These are phyloP conservation scores for Rhodotorula sp. DNA, from an alignment of 1,284 basidiomycete species.

Conservation along the genomic window DNA sequence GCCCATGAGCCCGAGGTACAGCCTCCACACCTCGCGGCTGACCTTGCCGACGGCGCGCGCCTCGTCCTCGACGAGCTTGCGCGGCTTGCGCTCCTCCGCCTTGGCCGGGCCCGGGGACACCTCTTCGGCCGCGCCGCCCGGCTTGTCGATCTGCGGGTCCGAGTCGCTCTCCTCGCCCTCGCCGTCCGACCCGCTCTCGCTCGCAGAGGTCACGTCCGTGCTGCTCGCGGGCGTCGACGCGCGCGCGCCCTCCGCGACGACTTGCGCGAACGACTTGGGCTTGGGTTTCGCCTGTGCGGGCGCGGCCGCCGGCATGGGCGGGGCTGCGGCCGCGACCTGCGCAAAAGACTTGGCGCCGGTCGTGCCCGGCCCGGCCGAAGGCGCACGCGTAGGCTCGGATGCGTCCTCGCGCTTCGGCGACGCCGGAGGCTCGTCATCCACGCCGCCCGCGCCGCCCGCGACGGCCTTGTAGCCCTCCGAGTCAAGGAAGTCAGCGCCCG, in stretches of 20 bases:
- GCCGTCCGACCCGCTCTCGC: conserved; percentile 15
- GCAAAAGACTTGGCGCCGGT: conserved; percentile 20
- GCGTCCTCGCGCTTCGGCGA: background rate
- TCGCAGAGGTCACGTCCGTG: conserved; percentile 39
- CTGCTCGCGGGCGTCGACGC: conserved; percentile 4
- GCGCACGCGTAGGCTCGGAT: too few relatives aligned
- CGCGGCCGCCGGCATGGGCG: background rate
- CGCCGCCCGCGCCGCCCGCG: conserved; percentile 31
- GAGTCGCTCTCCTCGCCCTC: conserved; percentile 32
- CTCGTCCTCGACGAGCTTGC: conserved; percentile 89
- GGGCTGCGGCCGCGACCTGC: conserved; percentile 12
- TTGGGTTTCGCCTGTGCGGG: background rate
- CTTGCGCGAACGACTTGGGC: conserved; percentile 27
- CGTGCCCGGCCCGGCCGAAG: background rate
- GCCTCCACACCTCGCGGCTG: conserved; percentile 72
- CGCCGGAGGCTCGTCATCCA: background rate
- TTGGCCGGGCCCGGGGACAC: conserved; percentile 46
- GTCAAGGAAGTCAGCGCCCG: conserved; percentile 65
- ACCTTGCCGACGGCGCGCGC: conserved; percentile 82
- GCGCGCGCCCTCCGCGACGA: conserved; percentile 21
- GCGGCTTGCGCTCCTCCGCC: conserved; percentile 58
- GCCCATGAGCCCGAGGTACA: conserved; percentile 61
- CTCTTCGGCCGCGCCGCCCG: background rate
- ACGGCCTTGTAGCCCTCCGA: conserved; percentile 50
- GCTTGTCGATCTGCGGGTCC: conserved; percentile 21